A percentile compares a stretch with the other conserved stretches of the same genome.
Evolutionary conservation across 306 rosid species (phyloP).

Genomic region (Coriaria nepalensis): DNA sequence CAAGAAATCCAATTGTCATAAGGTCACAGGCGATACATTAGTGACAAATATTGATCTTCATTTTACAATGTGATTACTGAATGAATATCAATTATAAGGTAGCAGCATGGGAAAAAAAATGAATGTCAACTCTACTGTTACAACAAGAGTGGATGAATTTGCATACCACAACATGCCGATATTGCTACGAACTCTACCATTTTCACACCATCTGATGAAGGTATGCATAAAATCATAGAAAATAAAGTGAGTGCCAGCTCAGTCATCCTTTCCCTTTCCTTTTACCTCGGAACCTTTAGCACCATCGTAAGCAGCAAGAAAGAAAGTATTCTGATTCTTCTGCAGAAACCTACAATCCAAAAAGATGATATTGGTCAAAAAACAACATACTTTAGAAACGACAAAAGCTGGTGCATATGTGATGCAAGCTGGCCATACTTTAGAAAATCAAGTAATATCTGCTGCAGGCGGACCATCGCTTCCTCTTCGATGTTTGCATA

Average conservation of each 20-base stretch:
- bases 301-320: constrained; percentile 56
- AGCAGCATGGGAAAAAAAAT: background rate
- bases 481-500: constrained; percentile 91
- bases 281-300: constrained; percentile 45
- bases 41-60: background rate
- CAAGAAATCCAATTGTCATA: too few species aligned
- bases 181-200: too few species aligned
- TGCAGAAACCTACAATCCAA: constrained; percentile 61
- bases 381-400: background rate
- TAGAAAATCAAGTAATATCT: constrained; percentile 60
- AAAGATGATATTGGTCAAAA: background rate
- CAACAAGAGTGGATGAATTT: constrained; percentile 7
- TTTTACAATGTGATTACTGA: background rate
- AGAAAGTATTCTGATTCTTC: constrained; percentile 63
- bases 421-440: constrained; percentile 25
- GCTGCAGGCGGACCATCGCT: constrained; percentile 59
- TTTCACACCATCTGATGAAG: constrained; percentile 3
- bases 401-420: too few species aligned
- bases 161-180: constrained; percentile 4
- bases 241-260: constrained; percentile 14
- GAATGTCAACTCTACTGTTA: background rate
- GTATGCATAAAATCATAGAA: constrained; percentile 2
- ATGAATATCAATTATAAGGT: constrained; percentile 8
- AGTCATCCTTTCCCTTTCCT: constrained; percentile 62
- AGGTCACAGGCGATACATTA: background rate